phyloP scores from a whole-genome alignment of 2,329 filamentous ascomycete genomes.

The Madurella fahalii region DNA sequence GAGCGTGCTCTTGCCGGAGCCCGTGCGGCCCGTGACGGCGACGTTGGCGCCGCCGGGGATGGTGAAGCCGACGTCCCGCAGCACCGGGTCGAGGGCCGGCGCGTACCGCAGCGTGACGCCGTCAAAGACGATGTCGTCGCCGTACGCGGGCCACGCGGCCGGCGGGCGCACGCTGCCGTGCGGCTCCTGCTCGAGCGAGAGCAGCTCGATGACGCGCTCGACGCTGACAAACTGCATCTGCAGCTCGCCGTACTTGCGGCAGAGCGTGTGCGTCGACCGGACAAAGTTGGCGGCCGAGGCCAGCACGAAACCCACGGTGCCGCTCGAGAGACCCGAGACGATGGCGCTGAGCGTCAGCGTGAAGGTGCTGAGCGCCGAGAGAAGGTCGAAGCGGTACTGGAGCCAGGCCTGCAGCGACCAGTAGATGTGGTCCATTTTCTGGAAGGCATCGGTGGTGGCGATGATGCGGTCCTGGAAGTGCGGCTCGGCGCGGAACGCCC shows the following conservation, averaged over 20 bases:
- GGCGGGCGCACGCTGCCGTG: slow-evolving; percentile 65
- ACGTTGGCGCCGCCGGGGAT: slow-evolving; percentile 64
- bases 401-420: slow-evolving; percentile 87
- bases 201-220: slow-evolving; percentile 77
- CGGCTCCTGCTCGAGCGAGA: slow-evolving; percentile 72
- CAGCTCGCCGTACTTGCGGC: slow-evolving; percentile 74
- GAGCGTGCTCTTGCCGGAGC: slow-evolving; percentile 80
- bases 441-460: slow-evolving; percentile 77
- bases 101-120: slow-evolving; percentile 77
- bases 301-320: slow-evolving; percentile 78
- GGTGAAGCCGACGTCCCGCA: slow-evolving; percentile 64
- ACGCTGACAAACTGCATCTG: slow-evolving; percentile 93
- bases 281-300: slow-evolving; percentile 69
- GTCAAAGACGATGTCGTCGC: slow-evolving; percentile 71
- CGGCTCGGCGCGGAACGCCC: slow-evolving; percentile 73
- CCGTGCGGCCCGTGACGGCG: slow-evolving; percentile 74
- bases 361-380: slow-evolving; percentile 72
- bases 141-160: slow-evolving; percentile 69
- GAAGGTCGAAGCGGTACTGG: slow-evolving; percentile 68
- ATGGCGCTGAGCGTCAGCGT: slow-evolving; percentile 70
- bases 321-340: slow-evolving; percentile 68
- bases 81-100: slow-evolving; percentile 67
- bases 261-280: slow-evolving; percentile 66
- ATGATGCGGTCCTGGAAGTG: slow-evolving; percentile 80
- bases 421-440: slow-evolving; percentile 95